Evolutionary conservation across 2,329 filamentous ascomycete genomes (phyloP).

Genomic region (Clonostachys chloroleuca): DNA sequence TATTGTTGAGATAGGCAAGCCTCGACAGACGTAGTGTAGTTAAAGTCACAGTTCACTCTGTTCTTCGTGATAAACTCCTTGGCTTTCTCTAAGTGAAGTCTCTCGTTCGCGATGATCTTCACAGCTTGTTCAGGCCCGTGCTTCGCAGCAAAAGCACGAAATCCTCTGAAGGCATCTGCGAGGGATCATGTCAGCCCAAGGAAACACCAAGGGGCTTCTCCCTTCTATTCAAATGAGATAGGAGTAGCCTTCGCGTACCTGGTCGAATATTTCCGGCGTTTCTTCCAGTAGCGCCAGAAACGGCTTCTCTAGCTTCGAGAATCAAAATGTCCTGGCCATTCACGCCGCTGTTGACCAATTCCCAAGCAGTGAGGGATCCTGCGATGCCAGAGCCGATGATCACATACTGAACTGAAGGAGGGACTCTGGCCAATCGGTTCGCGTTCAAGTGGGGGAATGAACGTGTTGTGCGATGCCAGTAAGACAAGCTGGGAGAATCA

Average conservation of each 20-base stretch:
- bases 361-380: slow-evolving; percentile 29
- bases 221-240: no score
- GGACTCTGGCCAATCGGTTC: slow-evolving; percentile 20
- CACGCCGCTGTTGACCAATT: slow-evolving; percentile 25
- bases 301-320: slow-evolving; percentile 36
- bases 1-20: slow-evolving; percentile 42
- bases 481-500: no score
- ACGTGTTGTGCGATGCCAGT: slow-evolving; percentile 39
- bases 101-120: background rate
- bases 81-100: slow-evolving; percentile 18
- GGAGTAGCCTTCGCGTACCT: slow-evolving; percentile 1
- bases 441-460: slow-evolving; percentile 31
- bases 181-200: no score
- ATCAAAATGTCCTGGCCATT: slow-evolving; percentile 25
- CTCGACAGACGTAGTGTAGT: slow-evolving; percentile 38
- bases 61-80: slow-evolving; percentile 33
- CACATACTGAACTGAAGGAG: slow-evolving; percentile 21
- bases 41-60: slow-evolving; percentile 37
- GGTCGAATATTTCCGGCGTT: slow-evolving; percentile 38
- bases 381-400: slow-evolving; percentile 37
- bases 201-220: no score
- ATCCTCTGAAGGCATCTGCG: slow-evolving; percentile 38
- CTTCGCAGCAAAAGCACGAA: slow-evolving; percentile 8
- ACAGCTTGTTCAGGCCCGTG: background rate
- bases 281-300: slow-evolving; percentile 33